Conservation (phyloP, 2,329 filamentous ascomycete species). For the Podosphaera fusca region DNA sequence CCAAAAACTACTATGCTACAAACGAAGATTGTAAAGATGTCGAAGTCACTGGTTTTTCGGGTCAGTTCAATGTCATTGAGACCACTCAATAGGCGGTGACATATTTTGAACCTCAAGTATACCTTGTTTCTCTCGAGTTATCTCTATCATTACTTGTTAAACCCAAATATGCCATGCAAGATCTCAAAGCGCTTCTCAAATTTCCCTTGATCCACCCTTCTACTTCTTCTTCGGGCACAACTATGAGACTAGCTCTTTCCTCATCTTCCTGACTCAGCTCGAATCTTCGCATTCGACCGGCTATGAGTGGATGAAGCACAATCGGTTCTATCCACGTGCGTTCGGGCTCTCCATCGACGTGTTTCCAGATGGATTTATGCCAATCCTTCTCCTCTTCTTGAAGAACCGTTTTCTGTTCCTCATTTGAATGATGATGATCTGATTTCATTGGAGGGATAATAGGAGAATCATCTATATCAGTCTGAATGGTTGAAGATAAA, state of each 20-base stretch:
- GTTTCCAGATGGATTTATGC: conserved; percentile 55
- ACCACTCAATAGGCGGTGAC: too few species aligned
- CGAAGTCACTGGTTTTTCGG: too few species aligned
- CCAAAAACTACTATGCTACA: too few species aligned
- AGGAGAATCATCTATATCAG: not conserved
- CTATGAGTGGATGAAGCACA: conserved; percentile 53
- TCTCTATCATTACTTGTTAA: not conserved
- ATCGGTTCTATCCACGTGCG: conserved; percentile 55
- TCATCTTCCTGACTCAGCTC: conserved; percentile 47
- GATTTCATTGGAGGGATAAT: not conserved
- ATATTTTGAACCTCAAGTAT: too few species aligned
- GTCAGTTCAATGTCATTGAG: too few species aligned
- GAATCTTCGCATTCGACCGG: conserved; percentile 59
- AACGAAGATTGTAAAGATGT: too few species aligned
- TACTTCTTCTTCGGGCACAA: conserved; percentile 42
- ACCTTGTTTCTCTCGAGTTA: too few species aligned
- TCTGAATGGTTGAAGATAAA: too few species aligned
- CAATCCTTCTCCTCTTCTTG: conserved; percentile 55
- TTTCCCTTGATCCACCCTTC: conserved; percentile 45
- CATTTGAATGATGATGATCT: not conserved
- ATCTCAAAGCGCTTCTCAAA: conserved; percentile 24
- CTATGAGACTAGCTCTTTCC: conserved; percentile 36
- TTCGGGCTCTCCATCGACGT: conserved; percentile 30
- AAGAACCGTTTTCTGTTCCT: conserved; percentile 42
- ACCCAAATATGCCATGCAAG: conserved; percentile 7